Conservation (phyloP, 2,329 filamentous ascomycete species). For the Xylariaceae sp. region DNA sequence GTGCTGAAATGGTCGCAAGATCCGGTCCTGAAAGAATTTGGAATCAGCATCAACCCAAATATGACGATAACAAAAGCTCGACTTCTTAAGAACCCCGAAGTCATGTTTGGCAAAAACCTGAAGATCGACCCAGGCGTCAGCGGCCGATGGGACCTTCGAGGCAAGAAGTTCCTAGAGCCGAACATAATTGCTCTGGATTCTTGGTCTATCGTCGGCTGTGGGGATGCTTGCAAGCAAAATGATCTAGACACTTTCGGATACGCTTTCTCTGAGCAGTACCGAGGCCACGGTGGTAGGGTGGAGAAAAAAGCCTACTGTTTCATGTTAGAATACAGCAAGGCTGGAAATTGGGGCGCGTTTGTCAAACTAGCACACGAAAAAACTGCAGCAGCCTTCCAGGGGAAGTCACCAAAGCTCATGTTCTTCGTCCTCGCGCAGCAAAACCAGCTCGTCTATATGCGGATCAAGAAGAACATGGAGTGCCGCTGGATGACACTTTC, state of each 20-base stretch:
- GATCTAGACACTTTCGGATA: slow-evolving; percentile 61
- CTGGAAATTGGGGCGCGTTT: slow-evolving; percentile 54
- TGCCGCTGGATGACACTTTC: slow-evolving; percentile 82
- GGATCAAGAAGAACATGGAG: slow-evolving; percentile 88
- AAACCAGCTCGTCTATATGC: slow-evolving; percentile 73
- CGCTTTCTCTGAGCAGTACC: slow-evolving; percentile 49
- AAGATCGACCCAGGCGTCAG: slow-evolving; percentile 62
- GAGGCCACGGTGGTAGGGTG: slow-evolving; percentile 53
- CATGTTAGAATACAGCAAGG: slow-evolving; percentile 37
- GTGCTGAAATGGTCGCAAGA: slow-evolving; percentile 69
- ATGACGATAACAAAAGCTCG: slow-evolving; percentile 72
- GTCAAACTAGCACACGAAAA: slow-evolving; percentile 58
- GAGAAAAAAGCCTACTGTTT: slow-evolving; percentile 40
- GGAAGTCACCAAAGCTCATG: slow-evolving; percentile 70
- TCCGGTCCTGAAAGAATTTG: slow-evolving; percentile 71
- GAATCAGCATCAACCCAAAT: slow-evolving; percentile 65
- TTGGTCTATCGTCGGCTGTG: slow-evolving; percentile 76
- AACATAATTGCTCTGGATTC: slow-evolving; percentile 65
- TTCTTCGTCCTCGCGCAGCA: slow-evolving; percentile 77
- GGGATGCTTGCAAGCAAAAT: slow-evolving; percentile 53
- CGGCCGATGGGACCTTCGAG: slow-evolving; percentile 87
- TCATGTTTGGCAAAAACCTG: slow-evolving; percentile 67
- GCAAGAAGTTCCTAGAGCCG: slow-evolving; percentile 72
- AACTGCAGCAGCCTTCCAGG: slow-evolving; percentile 53
- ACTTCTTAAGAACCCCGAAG: slow-evolving; percentile 69